A percentile compares a stretch with the other conserved stretches of the same genome.
These are phyloP conservation scores for Annulohypoxylon moriforme DNA, from an alignment of 495 filamentous ascomycete genomes.

Conservation along the genomic window DNA sequence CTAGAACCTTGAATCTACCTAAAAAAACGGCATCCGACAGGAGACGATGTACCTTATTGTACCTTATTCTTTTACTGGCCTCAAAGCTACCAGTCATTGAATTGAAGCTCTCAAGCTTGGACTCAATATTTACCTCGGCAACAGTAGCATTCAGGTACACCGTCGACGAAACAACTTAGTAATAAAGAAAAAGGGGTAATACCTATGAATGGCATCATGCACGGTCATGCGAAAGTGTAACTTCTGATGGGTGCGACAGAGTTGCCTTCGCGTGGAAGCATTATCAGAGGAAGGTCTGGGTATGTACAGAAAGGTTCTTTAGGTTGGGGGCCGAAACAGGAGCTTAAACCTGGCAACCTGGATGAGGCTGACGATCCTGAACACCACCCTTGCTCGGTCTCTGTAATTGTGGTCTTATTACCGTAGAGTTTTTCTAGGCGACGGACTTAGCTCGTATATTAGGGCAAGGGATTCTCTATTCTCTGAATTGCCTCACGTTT, in stretches of 20 bases:
- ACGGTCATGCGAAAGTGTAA: conserved; percentile 6
- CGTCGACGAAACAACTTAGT: background rate
- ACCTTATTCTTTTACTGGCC: background rate
- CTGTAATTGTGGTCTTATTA: background rate
- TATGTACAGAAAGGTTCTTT: conserved; percentile 27
- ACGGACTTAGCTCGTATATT: background rate
- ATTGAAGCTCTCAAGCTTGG: background rate
- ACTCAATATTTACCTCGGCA: background rate
- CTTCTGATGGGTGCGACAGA: conserved; percentile 12
- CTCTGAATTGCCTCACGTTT: no score
- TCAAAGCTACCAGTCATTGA: background rate
- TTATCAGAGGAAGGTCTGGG: background rate
- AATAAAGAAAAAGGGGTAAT: conserved; percentile 13
- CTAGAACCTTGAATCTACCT: background rate
- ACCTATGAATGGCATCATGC: background rate
- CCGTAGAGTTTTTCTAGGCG: background rate
- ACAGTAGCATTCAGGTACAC: background rate
- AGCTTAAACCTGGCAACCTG: conserved; percentile 30
- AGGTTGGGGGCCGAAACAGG: conserved; percentile 28
- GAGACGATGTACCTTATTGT: no score
- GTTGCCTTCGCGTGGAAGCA: conserved; percentile 19
- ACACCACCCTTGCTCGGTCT: conserved; percentile 21
- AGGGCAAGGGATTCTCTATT: no score
- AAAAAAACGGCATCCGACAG: no score
- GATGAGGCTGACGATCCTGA: conserved; percentile 43